Evolutionary conservation across 805 yeast species (phyloP), one percentile per base, ranked within the genome.

Genomic region (Ogataea methylovora): DNA sequence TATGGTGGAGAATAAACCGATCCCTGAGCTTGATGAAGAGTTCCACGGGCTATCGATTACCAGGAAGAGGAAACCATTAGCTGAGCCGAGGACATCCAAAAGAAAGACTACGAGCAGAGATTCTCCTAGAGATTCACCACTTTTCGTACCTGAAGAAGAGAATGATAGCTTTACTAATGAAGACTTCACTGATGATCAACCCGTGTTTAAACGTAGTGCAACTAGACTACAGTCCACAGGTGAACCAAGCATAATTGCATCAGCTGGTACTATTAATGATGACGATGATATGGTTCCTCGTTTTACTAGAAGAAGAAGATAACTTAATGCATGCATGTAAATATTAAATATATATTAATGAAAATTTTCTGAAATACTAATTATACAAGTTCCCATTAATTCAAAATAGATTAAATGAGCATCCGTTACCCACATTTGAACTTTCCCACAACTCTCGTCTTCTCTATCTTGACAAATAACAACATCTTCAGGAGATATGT

Each of bases 251-350:
- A n/a, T n/a, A n/a, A n/a, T n/a, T n/a, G n/a, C n/a, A n/a, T n/a
- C n/a, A n/a, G n/a, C n/a, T 13, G 25, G 24, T 18, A 41, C 34
- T 21, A 28, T 29, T 21, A 25, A 27, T 25, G 45, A 26, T 10
- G 34, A 37, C 19, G 60, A 58, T 20, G 58, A 49, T n/a, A 58
- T 50, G 33, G 42, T 47, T 4, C 56, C 60, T 2, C 39, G 42
- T 10, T 58, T 58, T 35, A 51, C 41, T 34, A 48, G 54, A 12
- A 43, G 49, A n/a, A 44, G 50, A 29, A n/a, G n/a, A n/a, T n/a
- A n/a, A n/a, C n/a, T n/a, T n/a, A n/a, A n/a, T n/a, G 13, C 17
- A 28, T 9, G 8, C 30, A n/a, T n/a, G n/a, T n/a, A n/a, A n/a
- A n/a, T n/a, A n/a, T n/a, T n/a, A n/a, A n/a, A n/a, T n/a, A n/a